Evolutionary conservation across 768 basidiomycete genomes (phyloP), one percentile per base, ranked within the genome.

Genomic region (Agrocybe pediades): DNA sequence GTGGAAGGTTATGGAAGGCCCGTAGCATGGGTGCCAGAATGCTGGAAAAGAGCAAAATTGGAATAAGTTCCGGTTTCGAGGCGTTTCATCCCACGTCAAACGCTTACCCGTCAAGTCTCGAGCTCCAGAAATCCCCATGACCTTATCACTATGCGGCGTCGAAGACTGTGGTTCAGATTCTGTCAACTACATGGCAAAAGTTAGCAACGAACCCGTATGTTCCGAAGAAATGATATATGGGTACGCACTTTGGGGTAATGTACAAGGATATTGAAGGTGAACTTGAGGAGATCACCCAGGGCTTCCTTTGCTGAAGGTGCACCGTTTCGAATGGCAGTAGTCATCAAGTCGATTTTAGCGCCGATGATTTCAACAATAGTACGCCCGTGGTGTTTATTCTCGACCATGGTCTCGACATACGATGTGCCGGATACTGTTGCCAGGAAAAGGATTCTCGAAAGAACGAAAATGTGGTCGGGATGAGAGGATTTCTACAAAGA

Each of bases 241-340:
- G 23, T 13, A 65, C 71, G 26, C 41, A 88, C 89, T 75, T 86
- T 91, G 4, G 92, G 92, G 68, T 92, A 94, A 65, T 90, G 88
- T 39, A 85, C 67, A 46, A 92, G 74, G 25, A 96, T 66, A 66
- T 96, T 95, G 69, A 92, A 95, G 2, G 82, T 75, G 43, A 94
- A 77, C 65, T 98, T 98, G 51, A 98, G 78, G 21, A 94, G 65
- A 68, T 98, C 95, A 3, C 82, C 79, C 73, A 89, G 79, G 2
- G 94, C 92, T 51, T 92, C 90, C 59, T 78, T 79, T 25, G 84
- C 75, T 72, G 83, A 75, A 56, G 79, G 74, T 17, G 77, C 64
- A 53, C 83, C 79, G 36, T 73, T 69, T 39, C 83, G 74, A 54
- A 88, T 73, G 45, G 69, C 71, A 39, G 65, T 68, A 2, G 74